These are phyloP conservation scores for Senna tora DNA, from an alignment of 306 rosid species.

Conservation along the genomic window DNA sequence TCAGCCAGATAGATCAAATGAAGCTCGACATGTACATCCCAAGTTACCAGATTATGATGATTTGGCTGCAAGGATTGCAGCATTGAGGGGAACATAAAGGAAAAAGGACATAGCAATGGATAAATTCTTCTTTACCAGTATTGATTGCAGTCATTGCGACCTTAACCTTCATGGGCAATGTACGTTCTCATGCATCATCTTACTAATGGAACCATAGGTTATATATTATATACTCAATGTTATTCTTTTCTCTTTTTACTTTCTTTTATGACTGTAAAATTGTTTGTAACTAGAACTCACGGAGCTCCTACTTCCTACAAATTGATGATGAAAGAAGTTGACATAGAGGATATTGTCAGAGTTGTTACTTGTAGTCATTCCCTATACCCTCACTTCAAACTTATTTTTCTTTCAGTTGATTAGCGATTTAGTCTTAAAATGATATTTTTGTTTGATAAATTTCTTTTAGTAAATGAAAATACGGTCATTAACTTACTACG, in stretches of 20 bases:
- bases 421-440: too few relatives aligned
- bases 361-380: not conserved
- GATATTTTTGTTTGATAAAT: too few relatives aligned
- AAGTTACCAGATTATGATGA: constrained; percentile 89
- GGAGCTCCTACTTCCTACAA: constrained; percentile 6
- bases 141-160: constrained; percentile 13
- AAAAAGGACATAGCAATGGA: constrained; percentile 28
- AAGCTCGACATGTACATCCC: constrained; percentile 92
- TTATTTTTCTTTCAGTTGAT: too few relatives aligned
- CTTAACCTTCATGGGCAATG: constrained; percentile 27
- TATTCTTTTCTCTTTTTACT: not conserved
- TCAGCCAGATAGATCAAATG: constrained; percentile 65
- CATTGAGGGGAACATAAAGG: constrained; percentile 68
- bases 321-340: constrained; percentile 25
- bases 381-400: not conserved
- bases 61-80: constrained; percentile 82
- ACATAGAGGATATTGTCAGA: constrained; percentile 2
- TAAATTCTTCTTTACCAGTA: constrained; percentile 32
- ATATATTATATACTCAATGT: not conserved
- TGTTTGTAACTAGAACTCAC: constrained; percentile 29
- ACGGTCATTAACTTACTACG: too few relatives aligned
- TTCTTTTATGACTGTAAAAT: constrained; percentile 19
- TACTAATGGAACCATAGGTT: constrained; percentile 13
- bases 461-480: too few relatives aligned
- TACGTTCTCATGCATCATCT: constrained; percentile 25